Evolutionary conservation across 2,329 filamentous ascomycete species (phyloP).

Genomic region (Conoideocrella luteorostrata): DNA sequence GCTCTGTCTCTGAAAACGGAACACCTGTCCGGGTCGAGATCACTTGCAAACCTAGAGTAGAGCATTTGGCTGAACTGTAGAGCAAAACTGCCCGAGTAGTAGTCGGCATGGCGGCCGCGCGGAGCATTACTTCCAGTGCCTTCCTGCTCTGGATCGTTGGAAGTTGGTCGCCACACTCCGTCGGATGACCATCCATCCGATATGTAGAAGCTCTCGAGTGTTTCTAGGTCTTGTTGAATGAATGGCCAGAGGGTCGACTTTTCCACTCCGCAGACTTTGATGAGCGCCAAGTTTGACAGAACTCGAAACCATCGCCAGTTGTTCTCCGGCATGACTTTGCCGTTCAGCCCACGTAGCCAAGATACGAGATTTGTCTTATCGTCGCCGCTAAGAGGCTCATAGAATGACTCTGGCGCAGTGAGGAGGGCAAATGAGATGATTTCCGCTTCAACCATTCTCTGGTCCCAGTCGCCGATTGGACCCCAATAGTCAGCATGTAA

Average conservation of each 20-base stretch:
- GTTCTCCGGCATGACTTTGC: constrained; percentile 37
- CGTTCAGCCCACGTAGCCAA: constrained; percentile 38
- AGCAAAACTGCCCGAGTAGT: constrained; percentile 48
- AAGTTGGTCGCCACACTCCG: constrained; percentile 31
- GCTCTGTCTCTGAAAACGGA: constrained; percentile 32
- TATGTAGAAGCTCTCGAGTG: constrained; percentile 39
- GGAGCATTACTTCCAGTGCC: constrained; percentile 10
- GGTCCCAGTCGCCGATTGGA: constrained; percentile 36
- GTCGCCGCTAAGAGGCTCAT: constrained; percentile 22
- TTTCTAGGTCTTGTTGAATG: constrained; percentile 34
- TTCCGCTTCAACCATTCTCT: constrained; percentile 50
- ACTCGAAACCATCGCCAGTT: constrained; percentile 50
- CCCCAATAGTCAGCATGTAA: constrained; percentile 39
- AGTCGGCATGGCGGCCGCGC: constrained; percentile 36
- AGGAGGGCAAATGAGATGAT: constrained; percentile 43
- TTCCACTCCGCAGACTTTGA: constrained; percentile 33
- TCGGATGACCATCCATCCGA: constrained; percentile 42
- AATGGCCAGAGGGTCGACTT: constrained; percentile 24
- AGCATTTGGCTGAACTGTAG: constrained; percentile 45
- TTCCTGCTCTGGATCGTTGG: constrained; percentile 13
- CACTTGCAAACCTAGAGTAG: constrained; percentile 35
- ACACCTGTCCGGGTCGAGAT: constrained; percentile 33
- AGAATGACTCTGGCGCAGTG: constrained; percentile 29
- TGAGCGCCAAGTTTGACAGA: constrained; percentile 40
- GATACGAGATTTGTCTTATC: constrained; percentile 28